Evolutionary conservation across 1,284 basidiomycete genomes (phyloP), one percentile per base, ranked within the genome.

Genomic region (Ganoderma lingzhi): DNA sequence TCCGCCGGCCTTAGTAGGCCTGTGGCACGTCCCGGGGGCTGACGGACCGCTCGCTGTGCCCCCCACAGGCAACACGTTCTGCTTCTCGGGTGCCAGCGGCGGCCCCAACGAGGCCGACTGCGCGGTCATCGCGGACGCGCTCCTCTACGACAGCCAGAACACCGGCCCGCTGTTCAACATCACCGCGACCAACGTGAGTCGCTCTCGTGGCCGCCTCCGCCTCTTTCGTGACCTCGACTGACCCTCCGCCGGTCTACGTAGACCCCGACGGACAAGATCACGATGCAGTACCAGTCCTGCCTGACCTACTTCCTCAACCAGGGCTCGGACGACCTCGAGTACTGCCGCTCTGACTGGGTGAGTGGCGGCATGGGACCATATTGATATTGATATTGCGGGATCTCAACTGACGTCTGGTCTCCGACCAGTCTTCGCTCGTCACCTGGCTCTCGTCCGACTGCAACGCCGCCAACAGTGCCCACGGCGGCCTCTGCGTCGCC

Each of bases 101-200:
- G 85, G 84, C 55, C 85, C 84, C 9, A 78, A 83, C 75, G 81
- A 83, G 5, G 83, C 83, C 67, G 84, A 87, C 58, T 86, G 84
- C 71, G 75, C 80, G 73, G 78, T 86, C 68, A 86, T 87, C 64
- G 82, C 84, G 2, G 83, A 85, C 70, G 84, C 85, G 2, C 71
- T 87, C 65, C 78, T 80, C 9, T 87, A 80, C 72, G 82, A 85
- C 66, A 82, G 80, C 64, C 80, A 86, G 76, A 85, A 86, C 71
- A 77, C 78, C 41, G 84, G 84, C 81, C 62, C 63, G n/a, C 64
- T 73, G 28, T 71, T 74, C 67, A 75, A 71, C 72, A 58, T 68
- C 61, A 70, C 70, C 8, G 68, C 72, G 17, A 48, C 67, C 32
- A 65, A 65, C 44, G 69, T 73, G 60, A 17, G 70, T 60, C n/a